Conservation (phyloP, 2,329 filamentous ascomycete species). For the Pseudocercospora musae region DNA sequence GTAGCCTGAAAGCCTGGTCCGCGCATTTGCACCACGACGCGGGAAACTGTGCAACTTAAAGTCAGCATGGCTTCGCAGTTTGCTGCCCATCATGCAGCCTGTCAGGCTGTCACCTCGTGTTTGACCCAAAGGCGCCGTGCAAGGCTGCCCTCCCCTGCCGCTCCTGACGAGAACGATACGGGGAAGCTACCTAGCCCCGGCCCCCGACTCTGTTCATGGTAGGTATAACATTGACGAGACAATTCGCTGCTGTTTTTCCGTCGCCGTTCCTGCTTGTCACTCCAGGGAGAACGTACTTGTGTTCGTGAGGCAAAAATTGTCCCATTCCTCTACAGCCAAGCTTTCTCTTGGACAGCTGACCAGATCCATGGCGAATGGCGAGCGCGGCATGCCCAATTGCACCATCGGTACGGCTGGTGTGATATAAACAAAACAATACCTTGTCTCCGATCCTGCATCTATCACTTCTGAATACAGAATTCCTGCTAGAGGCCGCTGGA, state of each 20-base stretch:
- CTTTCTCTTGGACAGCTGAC: background rate
- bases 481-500: background rate
- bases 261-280: background rate
- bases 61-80: background rate
- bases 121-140: background rate
- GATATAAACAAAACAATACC: background rate
- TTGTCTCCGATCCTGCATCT: background rate
- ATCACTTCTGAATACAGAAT: background rate
- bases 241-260: background rate
- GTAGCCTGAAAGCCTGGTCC: background rate
- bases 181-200: too few relatives aligned
- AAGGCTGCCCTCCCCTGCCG: too few relatives aligned
- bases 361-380: background rate
- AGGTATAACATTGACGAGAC: too few relatives aligned
- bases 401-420: background rate
- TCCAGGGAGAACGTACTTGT: background rate
- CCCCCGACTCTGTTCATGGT: too few relatives aligned
- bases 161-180: too few relatives aligned
- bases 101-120: background rate
- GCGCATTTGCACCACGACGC: background rate
- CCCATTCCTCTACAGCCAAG: background rate
- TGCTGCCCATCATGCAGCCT: background rate
- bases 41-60: background rate
- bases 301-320: too few relatives aligned
- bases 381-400: background rate